These are phyloP conservation scores for Pulveroboletus sp. DNA, from an alignment of 768 basidiomycete genomes.

Conservation along the genomic window DNA sequence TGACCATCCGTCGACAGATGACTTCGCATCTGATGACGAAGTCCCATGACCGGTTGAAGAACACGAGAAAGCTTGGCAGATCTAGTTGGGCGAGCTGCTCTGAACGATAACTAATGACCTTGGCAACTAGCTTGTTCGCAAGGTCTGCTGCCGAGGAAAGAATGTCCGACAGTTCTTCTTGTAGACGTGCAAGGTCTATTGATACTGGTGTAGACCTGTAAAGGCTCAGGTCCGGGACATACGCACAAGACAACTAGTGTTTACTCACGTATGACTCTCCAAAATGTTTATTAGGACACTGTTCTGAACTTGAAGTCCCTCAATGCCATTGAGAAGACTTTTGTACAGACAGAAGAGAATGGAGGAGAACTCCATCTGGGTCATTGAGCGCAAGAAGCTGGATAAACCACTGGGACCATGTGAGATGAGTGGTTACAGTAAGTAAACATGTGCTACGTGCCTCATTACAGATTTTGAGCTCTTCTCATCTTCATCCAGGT, in stretches of 20 bases:
- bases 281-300: slow-evolving; percentile 53
- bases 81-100: slow-evolving; percentile 75
- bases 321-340: slow-evolving; percentile 57
- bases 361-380: slow-evolving; percentile 61
- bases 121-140: slow-evolving; percentile 76
- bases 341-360: slow-evolving; percentile 59
- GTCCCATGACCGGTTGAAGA: slow-evolving; percentile 84
- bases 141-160: slow-evolving; percentile 79
- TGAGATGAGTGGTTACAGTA: neutral
- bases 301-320: slow-evolving; percentile 63
- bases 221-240: slow-evolving; percentile 1
- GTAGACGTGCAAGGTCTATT: slow-evolving; percentile 41
- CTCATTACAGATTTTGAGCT: slow-evolving; percentile 28
- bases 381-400: slow-evolving; percentile 58
- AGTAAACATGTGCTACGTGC: slow-evolving; percentile 9
- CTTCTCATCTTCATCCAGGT: slow-evolving; percentile 49
- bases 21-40: slow-evolving; percentile 89
- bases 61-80: slow-evolving; percentile 66
- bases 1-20: slow-evolving; percentile 86
- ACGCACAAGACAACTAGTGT: neutral
- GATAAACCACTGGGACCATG: slow-evolving; percentile 34
- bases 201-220: slow-evolving; percentile 37
- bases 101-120: slow-evolving; percentile 67
- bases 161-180: slow-evolving; percentile 71
- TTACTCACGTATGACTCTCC: slow-evolving; percentile 41